Percentiles rank a stretch among this genome's conserved stretches.
Evolutionary conservation across 371 early-diverging fungal genomes (phyloP).

Genomic region (Apophysomyces trapeziformis): DNA sequence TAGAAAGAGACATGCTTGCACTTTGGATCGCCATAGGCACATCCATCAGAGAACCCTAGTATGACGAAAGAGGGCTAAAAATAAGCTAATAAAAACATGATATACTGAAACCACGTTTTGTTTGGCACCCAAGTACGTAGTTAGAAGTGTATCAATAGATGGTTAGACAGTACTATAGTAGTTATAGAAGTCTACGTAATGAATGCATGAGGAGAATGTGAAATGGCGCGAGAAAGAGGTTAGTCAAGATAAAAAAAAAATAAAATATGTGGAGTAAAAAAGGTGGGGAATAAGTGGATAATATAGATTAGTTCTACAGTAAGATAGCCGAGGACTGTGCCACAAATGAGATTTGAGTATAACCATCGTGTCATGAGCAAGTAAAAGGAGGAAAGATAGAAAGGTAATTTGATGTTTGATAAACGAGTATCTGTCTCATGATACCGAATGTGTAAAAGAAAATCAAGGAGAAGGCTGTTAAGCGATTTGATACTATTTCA

Average conservation of each 20-base stretch:
- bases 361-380: not conserved
- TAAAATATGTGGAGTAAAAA: conserved; percentile 10
- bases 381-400: not conserved
- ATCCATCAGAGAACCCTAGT: too few relatives aligned
- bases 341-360: not conserved
- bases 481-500: not conserved
- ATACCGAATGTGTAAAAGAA: conserved; percentile 3
- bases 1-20: not conserved
- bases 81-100: not conserved
- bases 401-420: not conserved
- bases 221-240: not conserved
- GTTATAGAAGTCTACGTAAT: not conserved
- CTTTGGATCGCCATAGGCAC: not conserved
- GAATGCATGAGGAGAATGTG: not conserved
- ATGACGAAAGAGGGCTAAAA: not conserved
- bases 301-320: not conserved
- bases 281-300: not conserved
- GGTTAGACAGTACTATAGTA: not conserved
- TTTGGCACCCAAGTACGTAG: not conserved
- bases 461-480: not conserved
- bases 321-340: not conserved
- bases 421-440: conserved; percentile 4
- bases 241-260: not conserved
- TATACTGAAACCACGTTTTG: not conserved
- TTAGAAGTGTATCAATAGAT: too few relatives aligned